Evolutionary conservation across 1,284 basidiomycete genomes (phyloP).

Genomic region (Ustilago loliicola): DNA sequence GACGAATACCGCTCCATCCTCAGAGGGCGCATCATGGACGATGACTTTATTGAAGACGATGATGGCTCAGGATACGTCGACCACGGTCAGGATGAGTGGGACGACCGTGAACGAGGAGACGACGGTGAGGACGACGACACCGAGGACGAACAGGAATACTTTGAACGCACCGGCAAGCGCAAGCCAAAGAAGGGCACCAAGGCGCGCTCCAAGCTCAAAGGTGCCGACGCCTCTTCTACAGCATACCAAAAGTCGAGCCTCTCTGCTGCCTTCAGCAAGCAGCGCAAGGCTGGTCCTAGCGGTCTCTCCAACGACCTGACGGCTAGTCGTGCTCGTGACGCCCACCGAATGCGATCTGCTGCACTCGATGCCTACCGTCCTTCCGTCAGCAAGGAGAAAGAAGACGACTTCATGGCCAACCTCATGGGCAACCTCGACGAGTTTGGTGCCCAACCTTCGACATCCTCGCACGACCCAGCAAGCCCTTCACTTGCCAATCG

Average conservation of each 20-base stretch:
- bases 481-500: conserved; percentile 42
- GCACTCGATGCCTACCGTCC: conserved; percentile 53
- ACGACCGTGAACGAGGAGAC: conserved; percentile 48
- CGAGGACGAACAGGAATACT: conserved; percentile 67
- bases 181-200: conserved; percentile 65
- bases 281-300: conserved; percentile 28
- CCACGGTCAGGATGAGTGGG: conserved; percentile 95
- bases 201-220: conserved; percentile 44
- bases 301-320: conserved; percentile 23
- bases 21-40: conserved; percentile 83
- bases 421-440: conserved; percentile 65
- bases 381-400: conserved; percentile 61
- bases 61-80: conserved; percentile 92
- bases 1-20: conserved; percentile 91
- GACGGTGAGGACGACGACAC: conserved; percentile 72
- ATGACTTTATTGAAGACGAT: conserved; percentile 94
- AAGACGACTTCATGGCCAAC: conserved; percentile 68
- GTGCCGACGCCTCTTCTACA: conserved; percentile 16
- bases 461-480: conserved; percentile 47
- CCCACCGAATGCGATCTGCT: conserved; percentile 33
- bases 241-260: conserved; percentile 44
- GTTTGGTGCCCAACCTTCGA: conserved; percentile 35
- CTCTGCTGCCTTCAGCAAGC: conserved; percentile 47
- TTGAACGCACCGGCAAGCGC: conserved; percentile 63
- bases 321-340: conserved; percentile 37